These are phyloP conservation scores for Suillus americanus DNA, from an alignment of 768 basidiomycete species.

Conservation along the genomic window DNA sequence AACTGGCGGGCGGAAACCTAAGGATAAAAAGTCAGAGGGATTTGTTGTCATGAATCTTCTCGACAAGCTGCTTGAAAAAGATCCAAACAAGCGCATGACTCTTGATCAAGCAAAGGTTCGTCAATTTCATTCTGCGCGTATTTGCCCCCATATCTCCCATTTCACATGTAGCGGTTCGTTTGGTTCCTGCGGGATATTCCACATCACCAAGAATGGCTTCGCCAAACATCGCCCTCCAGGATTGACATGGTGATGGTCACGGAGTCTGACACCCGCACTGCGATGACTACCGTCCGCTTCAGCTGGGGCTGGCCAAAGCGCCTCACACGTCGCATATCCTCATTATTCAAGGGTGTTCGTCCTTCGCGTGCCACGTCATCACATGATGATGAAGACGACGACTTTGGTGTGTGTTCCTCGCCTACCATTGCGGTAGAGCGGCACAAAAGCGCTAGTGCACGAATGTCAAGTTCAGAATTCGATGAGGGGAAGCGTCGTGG, in stretches of 20 bases:
- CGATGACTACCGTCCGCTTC: slow-evolving; percentile 65
- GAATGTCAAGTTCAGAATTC: slow-evolving; percentile 14
- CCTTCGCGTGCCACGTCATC: slow-evolving; percentile 18
- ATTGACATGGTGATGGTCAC: slow-evolving; percentile 59
- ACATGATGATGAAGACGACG: slow-evolving; percentile 17
- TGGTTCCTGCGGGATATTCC: slow-evolving; percentile 73
- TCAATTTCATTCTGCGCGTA: slow-evolving; percentile 11
- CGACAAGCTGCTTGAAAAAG: slow-evolving; percentile 79
- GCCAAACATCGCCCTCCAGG: slow-evolving; percentile 52
- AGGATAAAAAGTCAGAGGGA: slow-evolving; percentile 49
- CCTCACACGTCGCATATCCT: slow-evolving; percentile 44
- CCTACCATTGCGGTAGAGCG: slow-evolving; percentile 25
- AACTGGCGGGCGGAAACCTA: slow-evolving; percentile 61
- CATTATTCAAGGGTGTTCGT: slow-evolving; percentile 48
- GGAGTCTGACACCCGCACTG: slow-evolving; percentile 73
- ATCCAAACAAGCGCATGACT: slow-evolving; percentile 68
- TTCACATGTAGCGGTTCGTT: slow-evolving; percentile 44
- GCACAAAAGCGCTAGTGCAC: slow-evolving; percentile 24
- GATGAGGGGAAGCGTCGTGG: slow-evolving; percentile 27
- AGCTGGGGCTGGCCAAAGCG: slow-evolving; percentile 56
- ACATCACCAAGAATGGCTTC: slow-evolving; percentile 70
- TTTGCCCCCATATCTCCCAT: slow-evolving; percentile 9
- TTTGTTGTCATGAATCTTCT: slow-evolving; percentile 68
- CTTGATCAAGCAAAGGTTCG: slow-evolving; percentile 82
- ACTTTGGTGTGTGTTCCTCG: slow-evolving; percentile 32